phyloP scores from a whole-genome alignment of 1,139 yeast species.

The Tardiomyces blankii region DNA sequence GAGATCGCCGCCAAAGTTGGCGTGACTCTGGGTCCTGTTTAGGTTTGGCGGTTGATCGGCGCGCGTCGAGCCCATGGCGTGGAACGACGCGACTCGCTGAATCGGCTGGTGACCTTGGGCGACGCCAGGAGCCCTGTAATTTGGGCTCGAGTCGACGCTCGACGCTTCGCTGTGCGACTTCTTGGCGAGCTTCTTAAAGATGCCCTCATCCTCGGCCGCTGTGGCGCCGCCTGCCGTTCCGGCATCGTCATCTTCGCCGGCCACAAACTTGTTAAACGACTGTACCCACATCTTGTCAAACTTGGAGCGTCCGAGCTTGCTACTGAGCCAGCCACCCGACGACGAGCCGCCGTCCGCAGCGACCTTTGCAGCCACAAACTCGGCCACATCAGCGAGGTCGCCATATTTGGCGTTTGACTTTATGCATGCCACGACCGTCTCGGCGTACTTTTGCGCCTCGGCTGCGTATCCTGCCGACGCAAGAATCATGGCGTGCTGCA shows the following conservation, averaged over 20 bases:
- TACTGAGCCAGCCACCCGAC: constrained; percentile 43
- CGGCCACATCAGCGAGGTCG: constrained; percentile 26
- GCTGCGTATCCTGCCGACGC: constrained; percentile 49
- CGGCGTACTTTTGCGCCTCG: constrained; percentile 54
- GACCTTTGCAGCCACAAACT: constrained; percentile 31
- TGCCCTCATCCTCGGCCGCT: constrained; percentile 37
- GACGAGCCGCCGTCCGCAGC: constrained; percentile 21
- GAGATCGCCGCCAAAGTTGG: background rate
- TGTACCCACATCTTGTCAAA: constrained; percentile 84
- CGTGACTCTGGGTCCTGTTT: background rate
- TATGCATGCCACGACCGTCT: constrained; percentile 35
- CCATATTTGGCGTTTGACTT: constrained; percentile 36
- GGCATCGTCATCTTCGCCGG: constrained; percentile 48
- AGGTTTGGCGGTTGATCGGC: background rate
- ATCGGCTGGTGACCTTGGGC: constrained; percentile 4
- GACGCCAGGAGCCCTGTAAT: constrained; percentile 2
- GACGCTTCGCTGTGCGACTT: constrained; percentile 8
- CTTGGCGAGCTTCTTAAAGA: constrained; percentile 51
- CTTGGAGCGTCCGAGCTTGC: constrained; percentile 61
- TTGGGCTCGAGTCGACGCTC: constrained; percentile 7
- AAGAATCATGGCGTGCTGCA: constrained; percentile 50
- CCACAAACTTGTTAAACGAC: constrained; percentile 70
- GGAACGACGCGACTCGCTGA: background rate
- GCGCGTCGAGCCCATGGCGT: background rate
- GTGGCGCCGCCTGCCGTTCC: constrained; percentile 11